phyloP scores from a whole-genome alignment of 1,139 yeast species.

The Debaryomyces robertsiae region DNA sequence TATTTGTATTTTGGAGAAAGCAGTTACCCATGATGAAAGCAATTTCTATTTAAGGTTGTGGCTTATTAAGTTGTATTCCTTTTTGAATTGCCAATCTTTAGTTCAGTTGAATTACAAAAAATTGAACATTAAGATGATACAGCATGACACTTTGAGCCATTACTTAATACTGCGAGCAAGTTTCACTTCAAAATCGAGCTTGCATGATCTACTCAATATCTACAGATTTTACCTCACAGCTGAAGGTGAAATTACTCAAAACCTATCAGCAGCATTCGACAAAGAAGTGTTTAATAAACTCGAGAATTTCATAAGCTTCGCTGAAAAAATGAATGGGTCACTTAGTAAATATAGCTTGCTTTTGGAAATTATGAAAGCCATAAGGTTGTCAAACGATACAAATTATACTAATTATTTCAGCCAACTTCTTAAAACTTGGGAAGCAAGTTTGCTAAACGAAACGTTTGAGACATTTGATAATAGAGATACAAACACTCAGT shows the following conservation, averaged over 20 bases:
- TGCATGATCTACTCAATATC: conserved; percentile 31
- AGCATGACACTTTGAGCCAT: conserved; percentile 73
- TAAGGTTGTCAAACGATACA: conserved; percentile 40
- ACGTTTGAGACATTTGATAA: conserved; percentile 32
- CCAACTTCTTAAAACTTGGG: conserved; percentile 15
- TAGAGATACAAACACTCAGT: conserved; percentile 49
- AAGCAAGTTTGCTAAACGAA: conserved; percentile 13
- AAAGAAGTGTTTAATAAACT: conserved; percentile 61
- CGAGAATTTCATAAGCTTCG: conserved; percentile 60
- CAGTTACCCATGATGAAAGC: conserved; percentile 53
- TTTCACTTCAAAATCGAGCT: conserved; percentile 29
- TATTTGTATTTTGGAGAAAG: conserved; percentile 50
- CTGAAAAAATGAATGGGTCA: conserved; percentile 42
- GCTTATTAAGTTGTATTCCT: conserved; percentile 66
- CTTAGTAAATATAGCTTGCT: conserved; percentile 36
- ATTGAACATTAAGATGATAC: conserved; percentile 73
- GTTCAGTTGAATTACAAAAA: conserved; percentile 54
- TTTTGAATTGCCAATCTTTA: conserved; percentile 55
- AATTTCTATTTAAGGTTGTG: conserved; percentile 71
- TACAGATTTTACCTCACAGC: conserved; percentile 54
- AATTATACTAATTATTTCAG: conserved; percentile 33
- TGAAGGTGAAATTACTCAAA: conserved; percentile 51
- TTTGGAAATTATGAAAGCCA: conserved; percentile 36
- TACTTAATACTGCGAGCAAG: conserved; percentile 51
- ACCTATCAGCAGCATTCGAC: conserved; percentile 53